phyloP scores from a whole-genome alignment of 1,284 basidiomycete species.

The Cryptococcus sp. region DNA sequence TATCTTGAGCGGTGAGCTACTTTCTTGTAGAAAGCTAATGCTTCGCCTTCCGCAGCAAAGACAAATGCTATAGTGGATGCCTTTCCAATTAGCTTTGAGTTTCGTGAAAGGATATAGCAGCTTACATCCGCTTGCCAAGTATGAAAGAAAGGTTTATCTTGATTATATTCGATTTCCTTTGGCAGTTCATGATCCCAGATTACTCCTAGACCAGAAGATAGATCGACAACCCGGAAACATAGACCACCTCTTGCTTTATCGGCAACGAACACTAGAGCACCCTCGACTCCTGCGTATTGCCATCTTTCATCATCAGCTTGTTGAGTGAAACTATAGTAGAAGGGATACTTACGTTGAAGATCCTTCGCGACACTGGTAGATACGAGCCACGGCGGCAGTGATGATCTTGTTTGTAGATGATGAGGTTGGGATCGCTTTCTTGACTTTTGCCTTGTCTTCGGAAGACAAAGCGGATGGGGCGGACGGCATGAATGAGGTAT shows the following conservation, averaged over 20 bases:
- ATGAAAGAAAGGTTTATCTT: conserved; percentile 90
- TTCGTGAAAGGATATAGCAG: conserved; percentile 16
- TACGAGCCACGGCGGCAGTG: conserved; percentile 69
- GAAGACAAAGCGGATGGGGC: conserved; percentile 52
- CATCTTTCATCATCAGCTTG: conserved; percentile 52
- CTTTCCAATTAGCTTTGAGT: neutral
- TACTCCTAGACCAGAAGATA: conserved; percentile 65
- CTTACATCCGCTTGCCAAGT: conserved; percentile 88
- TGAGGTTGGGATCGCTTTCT: conserved; percentile 57
- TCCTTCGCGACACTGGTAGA: conserved; percentile 61
- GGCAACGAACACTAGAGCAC: conserved; percentile 68
- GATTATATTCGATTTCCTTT: conserved; percentile 73
- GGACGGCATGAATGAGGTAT: conserved; percentile 21
- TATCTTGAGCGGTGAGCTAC: conserved; percentile 66
- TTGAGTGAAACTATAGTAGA: neutral
- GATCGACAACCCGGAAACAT: conserved; percentile 73
- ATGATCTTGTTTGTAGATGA: conserved; percentile 61
- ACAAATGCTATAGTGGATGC: conserved; percentile 66
- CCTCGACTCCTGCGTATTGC: conserved; percentile 80
- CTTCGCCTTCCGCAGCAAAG: conserved; percentile 84
- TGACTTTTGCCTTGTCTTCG: conserved; percentile 74
- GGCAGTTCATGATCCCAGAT: conserved; percentile 95
- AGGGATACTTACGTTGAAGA: conserved; percentile 23
- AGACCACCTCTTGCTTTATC: conserved; percentile 61
- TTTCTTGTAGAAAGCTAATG: conserved; percentile 84